Percentiles rank a stretch among this genome's conserved stretches.
Evolutionary conservation across 805 yeast genomes (phyloP).

Genomic region (Candida coquimbonensis): DNA sequence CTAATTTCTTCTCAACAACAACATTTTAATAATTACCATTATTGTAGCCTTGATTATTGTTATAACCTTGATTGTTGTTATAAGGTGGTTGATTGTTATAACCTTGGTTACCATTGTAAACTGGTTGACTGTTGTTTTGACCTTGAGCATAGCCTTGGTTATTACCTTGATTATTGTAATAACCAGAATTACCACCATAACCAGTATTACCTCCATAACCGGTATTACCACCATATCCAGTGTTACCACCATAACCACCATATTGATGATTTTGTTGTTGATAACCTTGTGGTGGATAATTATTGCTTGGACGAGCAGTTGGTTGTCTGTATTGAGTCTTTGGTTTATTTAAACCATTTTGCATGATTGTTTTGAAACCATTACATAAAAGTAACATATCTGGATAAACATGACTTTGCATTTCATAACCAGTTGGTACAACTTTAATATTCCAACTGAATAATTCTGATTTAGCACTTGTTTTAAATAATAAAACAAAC

Average conservation of each 20-base stretch:
- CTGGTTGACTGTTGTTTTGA: background rate
- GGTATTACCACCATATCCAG: background rate
- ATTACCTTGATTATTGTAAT: background rate
- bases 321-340: background rate
- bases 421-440: conserved; percentile 78
- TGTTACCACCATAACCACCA: background rate
- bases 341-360: conserved; percentile 13
- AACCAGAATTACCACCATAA: background rate
- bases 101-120: background rate
- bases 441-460: conserved; percentile 87
- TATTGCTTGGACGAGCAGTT: background rate
- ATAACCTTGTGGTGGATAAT: background rate
- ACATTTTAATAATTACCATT: background rate
- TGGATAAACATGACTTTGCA: conserved; percentile 79
- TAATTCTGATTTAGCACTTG: conserved; percentile 59
- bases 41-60: conserved; percentile 1
- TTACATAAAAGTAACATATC: conserved; percentile 83
- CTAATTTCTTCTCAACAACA: background rate
- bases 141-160: background rate
- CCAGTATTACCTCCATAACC: no score
- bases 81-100: background rate
- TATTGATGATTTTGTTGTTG: background rate
- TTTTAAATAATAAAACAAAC: conserved; percentile 81
- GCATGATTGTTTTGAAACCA: conserved; percentile 75
- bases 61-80: background rate